Percentiles rank a stretch among this genome's conserved stretches.
Conservation (phyloP, 345 rosid species). For the Corchorus olitorius region DNA sequence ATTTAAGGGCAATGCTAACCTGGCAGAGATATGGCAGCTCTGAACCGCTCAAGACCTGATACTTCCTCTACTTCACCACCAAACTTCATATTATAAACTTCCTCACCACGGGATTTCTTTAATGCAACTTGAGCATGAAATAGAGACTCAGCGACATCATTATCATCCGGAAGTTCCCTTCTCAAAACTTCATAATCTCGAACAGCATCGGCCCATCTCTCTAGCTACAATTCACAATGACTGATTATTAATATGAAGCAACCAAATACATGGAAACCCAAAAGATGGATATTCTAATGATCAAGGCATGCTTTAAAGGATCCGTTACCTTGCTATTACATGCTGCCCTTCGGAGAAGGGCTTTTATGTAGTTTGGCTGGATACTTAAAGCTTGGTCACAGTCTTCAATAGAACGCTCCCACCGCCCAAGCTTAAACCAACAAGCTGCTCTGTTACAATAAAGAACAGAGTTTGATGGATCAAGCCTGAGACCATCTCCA, state of each 20-base stretch:
- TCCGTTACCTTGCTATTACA: conserved; percentile 70
- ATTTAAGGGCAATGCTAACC: conserved; percentile 39
- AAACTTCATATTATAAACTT: conserved; percentile 87
- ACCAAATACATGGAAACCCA: background rate
- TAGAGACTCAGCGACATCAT: conserved; percentile 80
- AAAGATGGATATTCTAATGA: background rate
- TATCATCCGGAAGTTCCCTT: conserved; percentile 78
- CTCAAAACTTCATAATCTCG: conserved; percentile 83
- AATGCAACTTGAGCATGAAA: conserved; percentile 93
- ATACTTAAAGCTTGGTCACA: conserved; percentile 72
- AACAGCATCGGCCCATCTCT: conserved; percentile 89
- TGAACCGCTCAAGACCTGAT: conserved; percentile 70
- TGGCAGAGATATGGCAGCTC: conserved; percentile 74
- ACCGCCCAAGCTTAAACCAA: conserved; percentile 78
- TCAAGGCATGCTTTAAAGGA: conserved; percentile 1
- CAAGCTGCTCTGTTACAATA: conserved; percentile 91
- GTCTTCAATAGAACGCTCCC: conserved; percentile 85
- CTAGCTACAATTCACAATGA: conserved; percentile 53
- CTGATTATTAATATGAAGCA: conserved; percentile 17
- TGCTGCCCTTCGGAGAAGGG: conserved; percentile 88
- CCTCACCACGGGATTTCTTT: conserved; percentile 92
- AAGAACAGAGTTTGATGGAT: conserved; percentile 80
- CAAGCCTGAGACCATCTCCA: conserved; percentile 82
- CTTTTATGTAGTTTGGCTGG: conserved; percentile 76
- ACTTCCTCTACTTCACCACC: conserved; percentile 94